phyloP scores from a whole-genome alignment of 2,329 filamentous ascomycete species.

The Aspergillus fischeri region DNA sequence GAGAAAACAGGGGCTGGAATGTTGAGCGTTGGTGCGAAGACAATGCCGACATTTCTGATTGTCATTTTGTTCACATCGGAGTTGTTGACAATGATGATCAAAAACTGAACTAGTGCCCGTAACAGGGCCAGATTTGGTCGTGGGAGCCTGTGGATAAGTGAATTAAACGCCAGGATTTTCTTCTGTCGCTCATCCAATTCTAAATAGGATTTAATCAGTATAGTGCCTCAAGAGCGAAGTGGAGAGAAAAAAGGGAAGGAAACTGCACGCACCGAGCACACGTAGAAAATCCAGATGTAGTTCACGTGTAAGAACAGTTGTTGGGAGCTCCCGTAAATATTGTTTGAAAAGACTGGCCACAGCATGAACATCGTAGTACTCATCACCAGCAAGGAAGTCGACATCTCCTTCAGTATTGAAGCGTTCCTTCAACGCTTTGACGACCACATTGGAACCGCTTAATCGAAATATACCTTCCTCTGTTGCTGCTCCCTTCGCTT shows the following conservation, averaged over 20 bases:
- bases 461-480: conserved; percentile 97
- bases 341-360: conserved; percentile 91
- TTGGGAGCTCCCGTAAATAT: conserved; percentile 87
- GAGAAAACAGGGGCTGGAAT: conserved; percentile 94
- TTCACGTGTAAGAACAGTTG: conserved; percentile 85
- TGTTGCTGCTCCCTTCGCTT: conserved; percentile 70
- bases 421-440: conserved; percentile 83
- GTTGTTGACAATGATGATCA: conserved; percentile 90
- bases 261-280: conserved; percentile 56
- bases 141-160: conserved; percentile 76
- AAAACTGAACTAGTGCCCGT: conserved; percentile 77
- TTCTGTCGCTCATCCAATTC: conserved; percentile 71
- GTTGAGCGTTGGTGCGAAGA: conserved; percentile 95
- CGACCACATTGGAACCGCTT: conserved; percentile 93
- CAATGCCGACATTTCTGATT: conserved; percentile 92
- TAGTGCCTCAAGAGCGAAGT: not conserved
- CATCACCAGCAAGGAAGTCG: conserved; percentile 70
- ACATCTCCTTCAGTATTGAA: conserved; percentile 94
- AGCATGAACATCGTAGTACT: conserved; percentile 93
- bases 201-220: conserved; percentile 18
- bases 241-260: not conserved
- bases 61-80: conserved; percentile 95
- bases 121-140: conserved; percentile 75
- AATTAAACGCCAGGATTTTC: conserved; percentile 72
- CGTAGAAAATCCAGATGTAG: conserved; percentile 84